These are phyloP conservation scores for Vigna nakashimae DNA, from an alignment of 306 rosid species.

Conservation along the genomic window DNA sequence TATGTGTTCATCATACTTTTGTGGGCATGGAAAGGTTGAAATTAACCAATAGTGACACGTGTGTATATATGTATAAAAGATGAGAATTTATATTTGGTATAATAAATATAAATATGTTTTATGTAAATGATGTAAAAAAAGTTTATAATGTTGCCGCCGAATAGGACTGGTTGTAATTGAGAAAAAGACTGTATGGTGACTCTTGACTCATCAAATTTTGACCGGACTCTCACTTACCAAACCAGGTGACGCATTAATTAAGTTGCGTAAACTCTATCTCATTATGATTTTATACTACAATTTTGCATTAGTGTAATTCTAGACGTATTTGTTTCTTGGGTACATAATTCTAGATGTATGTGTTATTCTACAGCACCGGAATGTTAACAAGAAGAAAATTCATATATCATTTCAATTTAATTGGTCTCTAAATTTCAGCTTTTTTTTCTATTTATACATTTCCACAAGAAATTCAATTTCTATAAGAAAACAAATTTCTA, in stretches of 20 bases:
- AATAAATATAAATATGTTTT: not conserved
- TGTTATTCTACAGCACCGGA: no score
- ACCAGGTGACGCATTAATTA: not conserved
- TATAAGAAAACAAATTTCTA: no score
- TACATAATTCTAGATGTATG: no score
- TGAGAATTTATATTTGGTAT: not conserved
- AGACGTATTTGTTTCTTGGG: no score
- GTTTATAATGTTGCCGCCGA: conserved; percentile 33
- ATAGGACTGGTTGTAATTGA: not conserved
- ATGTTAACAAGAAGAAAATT: no score
- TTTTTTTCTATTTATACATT: no score
- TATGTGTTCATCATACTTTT: not conserved
- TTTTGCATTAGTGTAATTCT: no score
- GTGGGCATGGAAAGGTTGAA: not conserved
- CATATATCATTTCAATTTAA: no score
- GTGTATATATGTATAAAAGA: no score
- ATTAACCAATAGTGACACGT: not conserved
- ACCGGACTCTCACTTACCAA: conserved; percentile 26
- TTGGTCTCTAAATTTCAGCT: no score
- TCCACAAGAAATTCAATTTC: no score
- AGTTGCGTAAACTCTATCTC: not conserved
- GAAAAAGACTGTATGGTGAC: conserved; percentile 29
- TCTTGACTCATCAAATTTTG: conserved; percentile 42
- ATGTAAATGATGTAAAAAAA: not conserved
- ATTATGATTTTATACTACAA: not conserved